Conservation (phyloP, 2,329 filamentous ascomycete species). For the Lecanosticta acicola region DNA sequence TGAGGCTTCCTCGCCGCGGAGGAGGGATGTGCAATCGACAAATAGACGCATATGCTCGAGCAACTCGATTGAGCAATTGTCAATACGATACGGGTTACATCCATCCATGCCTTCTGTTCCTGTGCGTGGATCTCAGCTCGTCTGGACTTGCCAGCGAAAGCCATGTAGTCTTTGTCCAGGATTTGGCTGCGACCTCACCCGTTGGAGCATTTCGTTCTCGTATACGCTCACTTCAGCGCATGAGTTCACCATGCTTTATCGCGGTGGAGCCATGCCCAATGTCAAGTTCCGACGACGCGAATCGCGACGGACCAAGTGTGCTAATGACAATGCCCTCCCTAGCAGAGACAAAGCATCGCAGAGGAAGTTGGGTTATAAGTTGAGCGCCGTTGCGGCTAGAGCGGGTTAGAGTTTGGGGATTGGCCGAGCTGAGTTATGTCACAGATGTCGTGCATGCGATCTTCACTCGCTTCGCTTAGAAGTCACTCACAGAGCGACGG, state of each 20-base stretch:
- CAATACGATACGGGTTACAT: too few relatives aligned
- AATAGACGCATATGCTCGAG: background rate
- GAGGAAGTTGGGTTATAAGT: slow-evolving; percentile 6
- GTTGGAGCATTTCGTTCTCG: too few relatives aligned
- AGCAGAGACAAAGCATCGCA: background rate
- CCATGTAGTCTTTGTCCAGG: background rate
- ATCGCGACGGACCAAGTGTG: too few relatives aligned
- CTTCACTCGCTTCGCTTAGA: slow-evolving; percentile 13
- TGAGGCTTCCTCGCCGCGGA: background rate
- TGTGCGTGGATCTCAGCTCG: background rate
- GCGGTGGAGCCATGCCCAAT: background rate
- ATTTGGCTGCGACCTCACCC: background rate
- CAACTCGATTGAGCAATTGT: background rate
- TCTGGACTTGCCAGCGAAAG: background rate
- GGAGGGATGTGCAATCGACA: background rate
- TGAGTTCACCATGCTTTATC: too few relatives aligned
- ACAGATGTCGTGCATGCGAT: slow-evolving; percentile 15
- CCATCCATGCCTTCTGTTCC: slow-evolving; percentile 4
- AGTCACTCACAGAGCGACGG: background rate
- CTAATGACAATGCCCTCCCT: too few relatives aligned
- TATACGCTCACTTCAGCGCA: too few relatives aligned
- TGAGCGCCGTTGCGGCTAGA: slow-evolving; percentile 3
- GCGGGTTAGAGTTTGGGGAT: slow-evolving; percentile 5
- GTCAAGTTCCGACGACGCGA: background rate
- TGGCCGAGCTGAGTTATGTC: slow-evolving; percentile 1